These are phyloP conservation scores for Venturia carpophila DNA, from an alignment of 2,329 filamentous ascomycete species.

Conservation along the genomic window DNA sequence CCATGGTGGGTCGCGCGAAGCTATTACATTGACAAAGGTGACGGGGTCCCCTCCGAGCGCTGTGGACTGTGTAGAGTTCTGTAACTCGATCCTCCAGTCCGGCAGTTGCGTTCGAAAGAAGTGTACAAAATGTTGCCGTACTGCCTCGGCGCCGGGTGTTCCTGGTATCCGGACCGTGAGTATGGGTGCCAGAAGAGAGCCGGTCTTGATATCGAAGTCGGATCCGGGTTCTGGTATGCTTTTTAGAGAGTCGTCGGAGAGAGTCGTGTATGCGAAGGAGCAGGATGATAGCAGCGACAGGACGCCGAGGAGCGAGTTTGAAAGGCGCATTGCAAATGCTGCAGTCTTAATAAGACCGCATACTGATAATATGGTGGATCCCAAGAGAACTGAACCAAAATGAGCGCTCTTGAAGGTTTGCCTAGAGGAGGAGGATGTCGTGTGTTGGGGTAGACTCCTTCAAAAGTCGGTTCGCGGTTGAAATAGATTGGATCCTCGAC, in stretches of 20 bases:
- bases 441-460: not conserved
- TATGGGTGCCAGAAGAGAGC: slow-evolving; percentile 75
- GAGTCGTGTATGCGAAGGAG: slow-evolving; percentile 45
- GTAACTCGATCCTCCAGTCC: slow-evolving; percentile 70
- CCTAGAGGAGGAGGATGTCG: not conserved
- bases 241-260: slow-evolving; percentile 69
- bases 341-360: slow-evolving; percentile 3
- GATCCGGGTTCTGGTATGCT: slow-evolving; percentile 60
- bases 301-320: slow-evolving; percentile 19
- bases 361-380: not conserved
- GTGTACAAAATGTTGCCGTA: slow-evolving; percentile 72
- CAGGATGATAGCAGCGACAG: slow-evolving; percentile 27
- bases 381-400: not conserved
- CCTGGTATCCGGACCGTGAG: slow-evolving; percentile 83
- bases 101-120: slow-evolving; percentile 73
- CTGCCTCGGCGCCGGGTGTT: slow-evolving; percentile 63
- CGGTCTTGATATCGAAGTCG: slow-evolving; percentile 71
- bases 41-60: slow-evolving; percentile 61
- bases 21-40: slow-evolving; percentile 80
- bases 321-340: not conserved
- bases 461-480: not conserved
- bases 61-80: slow-evolving; percentile 83
- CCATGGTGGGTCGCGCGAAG: slow-evolving; percentile 83
- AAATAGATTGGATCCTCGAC: not conserved
- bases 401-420: not conserved